Percentiles rank a stretch among this genome's conserved stretches.
phyloP scores from a whole-genome alignment of 169 alveolate species.

The Plasmodium blacklocki region DNA sequence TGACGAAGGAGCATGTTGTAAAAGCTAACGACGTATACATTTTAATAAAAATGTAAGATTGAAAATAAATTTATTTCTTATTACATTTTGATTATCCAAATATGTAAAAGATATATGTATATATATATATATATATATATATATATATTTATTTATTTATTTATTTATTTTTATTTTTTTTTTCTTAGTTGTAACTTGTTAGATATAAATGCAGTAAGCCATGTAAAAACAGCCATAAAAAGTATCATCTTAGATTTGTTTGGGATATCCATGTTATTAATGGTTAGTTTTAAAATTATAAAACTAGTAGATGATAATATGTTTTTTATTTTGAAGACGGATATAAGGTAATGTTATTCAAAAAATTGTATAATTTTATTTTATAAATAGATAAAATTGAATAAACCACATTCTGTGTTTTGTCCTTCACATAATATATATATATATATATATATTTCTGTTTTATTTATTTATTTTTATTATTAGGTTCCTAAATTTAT shows the following conservation, averaged over 20 bases:
- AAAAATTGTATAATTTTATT: background rate
- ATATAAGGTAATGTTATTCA: conserved; percentile 20
- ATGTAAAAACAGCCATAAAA: conserved; percentile 35
- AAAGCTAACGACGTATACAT: conserved; percentile 28
- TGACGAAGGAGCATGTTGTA: conserved; percentile 26
- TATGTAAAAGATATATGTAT: background rate
- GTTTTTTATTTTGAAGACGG: conserved; percentile 32
- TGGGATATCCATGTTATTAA: conserved; percentile 49
- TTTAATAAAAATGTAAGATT: conserved; percentile 39
- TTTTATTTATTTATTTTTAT: background rate
- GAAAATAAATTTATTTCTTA: background rate
- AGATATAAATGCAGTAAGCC: conserved; percentile 42
- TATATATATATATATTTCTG: background rate
- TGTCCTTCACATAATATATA: background rate
- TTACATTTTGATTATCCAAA: background rate
- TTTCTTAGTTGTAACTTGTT: conserved; percentile 20
- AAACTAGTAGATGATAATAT: conserved; percentile 6
- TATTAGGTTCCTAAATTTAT: conserved; percentile 19
- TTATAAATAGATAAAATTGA: background rate
- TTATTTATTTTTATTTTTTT: background rate
- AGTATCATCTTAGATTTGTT: conserved; percentile 33
- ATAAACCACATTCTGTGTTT: background rate
- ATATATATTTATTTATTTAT: background rate
- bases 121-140: background rate
- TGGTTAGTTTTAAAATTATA: conserved; percentile 26